phyloP scores from a whole-genome alignment of 352 stramenopile species.

The Globisporangium mamillatum region DNA sequence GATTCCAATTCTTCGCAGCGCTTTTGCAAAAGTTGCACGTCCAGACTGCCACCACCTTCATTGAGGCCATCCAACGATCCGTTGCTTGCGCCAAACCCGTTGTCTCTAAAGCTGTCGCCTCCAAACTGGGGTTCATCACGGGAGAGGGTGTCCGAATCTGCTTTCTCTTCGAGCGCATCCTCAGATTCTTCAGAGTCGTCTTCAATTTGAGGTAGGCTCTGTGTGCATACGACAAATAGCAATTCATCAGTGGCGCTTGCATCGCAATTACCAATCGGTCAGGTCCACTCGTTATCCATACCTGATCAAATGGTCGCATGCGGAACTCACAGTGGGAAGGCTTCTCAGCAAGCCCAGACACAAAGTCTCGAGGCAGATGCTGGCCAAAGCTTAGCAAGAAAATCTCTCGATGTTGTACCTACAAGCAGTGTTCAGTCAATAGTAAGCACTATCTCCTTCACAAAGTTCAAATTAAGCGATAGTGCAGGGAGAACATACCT shows the following conservation, averaged over 20 bases:
- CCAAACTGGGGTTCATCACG: conserved; percentile 16
- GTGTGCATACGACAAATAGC: neutral
- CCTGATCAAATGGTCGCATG: conserved; percentile 83
- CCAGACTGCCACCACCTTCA: conserved; percentile 22
- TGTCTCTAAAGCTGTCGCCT: conserved; percentile 12
- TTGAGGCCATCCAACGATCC: conserved; percentile 17
- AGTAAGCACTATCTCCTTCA: no score
- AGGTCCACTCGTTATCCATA: conserved; percentile 3
- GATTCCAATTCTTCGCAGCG: conserved; percentile 72
- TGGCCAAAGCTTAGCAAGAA: conserved; percentile 79
- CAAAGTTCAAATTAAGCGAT: neutral
- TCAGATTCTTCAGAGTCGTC: conserved; percentile 27
- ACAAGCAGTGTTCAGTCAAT: neutral
- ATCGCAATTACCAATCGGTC: neutral
- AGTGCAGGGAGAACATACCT: conserved; percentile 30
- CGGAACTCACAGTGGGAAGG: conserved; percentile 87
- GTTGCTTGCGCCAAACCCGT: conserved; percentile 28
- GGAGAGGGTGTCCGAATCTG: conserved; percentile 9
- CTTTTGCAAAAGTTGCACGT: conserved; percentile 58
- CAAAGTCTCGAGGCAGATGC: conserved; percentile 80
- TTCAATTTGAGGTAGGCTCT: conserved; percentile 73
- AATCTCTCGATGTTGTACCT: conserved; percentile 69
- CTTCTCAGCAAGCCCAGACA: conserved; percentile 79
- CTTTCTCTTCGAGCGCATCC: conserved; percentile 31
- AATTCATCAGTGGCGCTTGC: neutral